Base-by-base conservation (phyloP, 768 basidiomycete species). In the Kockovaella imperatae region DNA sequence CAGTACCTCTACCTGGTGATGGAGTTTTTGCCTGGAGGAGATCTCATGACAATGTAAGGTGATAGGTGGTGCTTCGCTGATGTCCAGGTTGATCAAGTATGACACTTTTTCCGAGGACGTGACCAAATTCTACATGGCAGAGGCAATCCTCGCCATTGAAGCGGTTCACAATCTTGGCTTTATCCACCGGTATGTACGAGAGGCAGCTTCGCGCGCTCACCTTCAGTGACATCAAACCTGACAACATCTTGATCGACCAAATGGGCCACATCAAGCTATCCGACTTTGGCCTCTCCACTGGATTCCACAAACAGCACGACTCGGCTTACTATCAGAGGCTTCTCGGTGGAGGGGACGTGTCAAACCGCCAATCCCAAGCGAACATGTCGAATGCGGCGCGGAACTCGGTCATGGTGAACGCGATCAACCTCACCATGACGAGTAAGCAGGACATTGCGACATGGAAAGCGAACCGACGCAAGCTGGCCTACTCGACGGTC, bases 31-130 rank as follows among this genome's bases (percentile, higher is more conserved):
- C 91, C 93, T 47, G 95, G 95, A 38, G 95, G 95, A 26, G 95
- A 99, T 69, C 77, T 97, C 53, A 96, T 99, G 95, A 95, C 91
- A 3, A 97, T 97, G 93, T 73, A 41, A 61, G 69, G 59, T 21
- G 31, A 5, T 14, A 13, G 26, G 20, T 24, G 20, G 18, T 43
- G n/a, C 5, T n/a, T 25, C 10, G 10, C 34, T 18, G 1, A 10
- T 31, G 17, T 7, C 3, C 48, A 73, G 71, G 71, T 77, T 96
- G 49, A 96, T 97, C 77, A 96, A 97, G 73, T 96, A 97, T 73
- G 95, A 96, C 69, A 95, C 91, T 0, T 97, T 97, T 73, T 87
- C 87, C 0, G 93, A 97, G 73, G 95, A 97, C 61, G 93, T 97
- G 13, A 89, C 89, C 47, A 80, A 93, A 44, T 97, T 97, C 72